These are phyloP conservation scores for Macrotyloma uniflorum DNA, from an alignment of 306 rosid genomes.

Conservation along the genomic window DNA sequence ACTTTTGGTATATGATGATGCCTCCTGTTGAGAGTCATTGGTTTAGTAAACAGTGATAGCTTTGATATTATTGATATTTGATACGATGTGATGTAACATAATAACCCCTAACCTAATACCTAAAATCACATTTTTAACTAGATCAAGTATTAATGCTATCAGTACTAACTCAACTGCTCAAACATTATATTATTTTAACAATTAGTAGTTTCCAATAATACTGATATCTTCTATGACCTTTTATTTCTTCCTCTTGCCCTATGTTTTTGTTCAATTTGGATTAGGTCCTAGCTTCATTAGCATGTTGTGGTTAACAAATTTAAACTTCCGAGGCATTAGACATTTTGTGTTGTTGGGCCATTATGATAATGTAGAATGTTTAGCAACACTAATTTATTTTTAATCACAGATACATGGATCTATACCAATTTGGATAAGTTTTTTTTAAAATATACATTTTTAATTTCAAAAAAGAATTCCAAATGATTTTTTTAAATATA, in stretches of 20 bases:
- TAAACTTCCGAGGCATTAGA: neutral
- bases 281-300: constrained; percentile 7
- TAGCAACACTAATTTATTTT: neutral
- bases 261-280: constrained; percentile 16
- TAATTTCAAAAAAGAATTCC: neutral
- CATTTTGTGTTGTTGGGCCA: neutral
- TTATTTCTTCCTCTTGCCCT: neutral
- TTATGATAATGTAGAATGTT: neutral
- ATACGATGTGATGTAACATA: constrained; percentile 13
- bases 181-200: neutral
- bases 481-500: neutral
- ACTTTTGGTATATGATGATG: neutral
- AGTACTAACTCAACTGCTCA: neutral
- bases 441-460: neutral
- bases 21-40: neutral
- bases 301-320: neutral
- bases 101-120: neutral
- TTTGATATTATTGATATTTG: constrained; percentile 15
- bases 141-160: neutral
- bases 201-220: neutral
- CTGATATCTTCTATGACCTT: neutral
- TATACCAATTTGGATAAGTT: neutral
- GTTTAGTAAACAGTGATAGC: constrained; percentile 2
- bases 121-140: neutral
- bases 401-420: neutral